phyloP scores from a whole-genome alignment of 495 filamentous ascomycete genomes.

The Penicillium verhagenii region DNA sequence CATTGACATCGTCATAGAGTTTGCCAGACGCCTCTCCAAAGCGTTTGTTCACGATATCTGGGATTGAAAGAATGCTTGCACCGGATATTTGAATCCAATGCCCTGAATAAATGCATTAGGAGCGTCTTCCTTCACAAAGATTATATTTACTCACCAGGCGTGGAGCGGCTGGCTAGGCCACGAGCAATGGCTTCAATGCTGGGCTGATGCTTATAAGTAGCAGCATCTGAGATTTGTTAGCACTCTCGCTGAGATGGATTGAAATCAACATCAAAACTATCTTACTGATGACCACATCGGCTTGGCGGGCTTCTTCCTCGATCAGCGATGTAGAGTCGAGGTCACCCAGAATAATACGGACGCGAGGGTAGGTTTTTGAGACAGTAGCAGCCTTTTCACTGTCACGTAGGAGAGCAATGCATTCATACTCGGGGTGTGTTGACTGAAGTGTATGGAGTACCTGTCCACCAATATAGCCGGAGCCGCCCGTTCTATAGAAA shows the following conservation, averaged over 20 bases:
- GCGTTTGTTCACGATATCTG: slow-evolving; percentile 24
- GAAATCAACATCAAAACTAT: background rate
- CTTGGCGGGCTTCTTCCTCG: slow-evolving; percentile 42
- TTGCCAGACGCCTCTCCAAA: slow-evolving; percentile 26
- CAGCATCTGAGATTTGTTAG: slow-evolving; percentile 29
- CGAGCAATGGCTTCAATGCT: slow-evolving; percentile 39
- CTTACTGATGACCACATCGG: slow-evolving; percentile 51
- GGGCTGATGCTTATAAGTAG: slow-evolving; percentile 38
- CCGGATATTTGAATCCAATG: slow-evolving; percentile 38
- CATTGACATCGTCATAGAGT: slow-evolving; percentile 24
- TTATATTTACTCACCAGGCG: slow-evolving; percentile 12
- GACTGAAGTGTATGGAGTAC: slow-evolving; percentile 52
- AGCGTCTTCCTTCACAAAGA: background rate
- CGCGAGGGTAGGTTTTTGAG: slow-evolving; percentile 43
- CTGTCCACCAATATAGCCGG: slow-evolving; percentile 71
- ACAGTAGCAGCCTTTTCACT: slow-evolving; percentile 57
- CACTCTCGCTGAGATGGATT: slow-evolving; percentile 4
- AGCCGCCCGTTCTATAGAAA: slow-evolving; percentile 47
- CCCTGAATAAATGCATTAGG: slow-evolving; percentile 9
- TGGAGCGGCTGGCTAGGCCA: slow-evolving; percentile 31
- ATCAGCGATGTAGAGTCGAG: slow-evolving; percentile 39
- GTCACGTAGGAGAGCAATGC: slow-evolving; percentile 59
- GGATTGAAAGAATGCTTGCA: slow-evolving; percentile 29
- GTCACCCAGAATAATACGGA: slow-evolving; percentile 45
- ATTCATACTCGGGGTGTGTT: slow-evolving; percentile 59